Conservation (phyloP, 1,284 basidiomycete genomes). For the Stygiomarasmius scandens region DNA sequence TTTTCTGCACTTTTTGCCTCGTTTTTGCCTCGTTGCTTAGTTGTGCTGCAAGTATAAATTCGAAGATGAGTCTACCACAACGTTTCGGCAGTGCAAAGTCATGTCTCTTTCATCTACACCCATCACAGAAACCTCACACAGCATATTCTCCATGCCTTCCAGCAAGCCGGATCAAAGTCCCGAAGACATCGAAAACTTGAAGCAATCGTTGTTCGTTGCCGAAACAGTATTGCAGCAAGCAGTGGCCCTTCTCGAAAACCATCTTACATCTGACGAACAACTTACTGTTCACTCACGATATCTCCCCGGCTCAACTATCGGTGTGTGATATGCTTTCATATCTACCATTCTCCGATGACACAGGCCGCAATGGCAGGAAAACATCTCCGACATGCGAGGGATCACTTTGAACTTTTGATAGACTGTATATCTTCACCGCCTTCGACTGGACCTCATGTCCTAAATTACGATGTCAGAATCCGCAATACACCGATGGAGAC, state of each 20-base stretch:
- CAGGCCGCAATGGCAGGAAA: slow-evolving; percentile 55
- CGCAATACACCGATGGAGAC: slow-evolving; percentile 84
- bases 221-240: slow-evolving; percentile 69
- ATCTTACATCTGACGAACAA: slow-evolving; percentile 67
- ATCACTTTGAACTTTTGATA: slow-evolving; percentile 73
- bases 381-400: slow-evolving; percentile 79
- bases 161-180: slow-evolving; percentile 9
- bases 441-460: slow-evolving; percentile 54
- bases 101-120: slow-evolving; percentile 13
- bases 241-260: slow-evolving; percentile 66
- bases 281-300: slow-evolving; percentile 66
- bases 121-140: not conserved
- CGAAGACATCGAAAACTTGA: slow-evolving; percentile 33
- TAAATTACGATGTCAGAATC: slow-evolving; percentile 75
- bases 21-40: slow-evolving; percentile 19
- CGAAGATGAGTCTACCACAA: not conserved
- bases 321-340: slow-evolving; percentile 36
- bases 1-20: slow-evolving; percentile 11
- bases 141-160: slow-evolving; percentile 5
- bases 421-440: slow-evolving; percentile 52
- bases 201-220: slow-evolving; percentile 65
- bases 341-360: slow-evolving; percentile 9
- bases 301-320: slow-evolving; percentile 82
- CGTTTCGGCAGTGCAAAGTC: not conserved
- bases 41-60: slow-evolving; percentile 1